Evolutionary conservation across 345 rosid species (phyloP), one percentile per base, ranked within the genome.

Genomic region (Citrus reticulata): DNA sequence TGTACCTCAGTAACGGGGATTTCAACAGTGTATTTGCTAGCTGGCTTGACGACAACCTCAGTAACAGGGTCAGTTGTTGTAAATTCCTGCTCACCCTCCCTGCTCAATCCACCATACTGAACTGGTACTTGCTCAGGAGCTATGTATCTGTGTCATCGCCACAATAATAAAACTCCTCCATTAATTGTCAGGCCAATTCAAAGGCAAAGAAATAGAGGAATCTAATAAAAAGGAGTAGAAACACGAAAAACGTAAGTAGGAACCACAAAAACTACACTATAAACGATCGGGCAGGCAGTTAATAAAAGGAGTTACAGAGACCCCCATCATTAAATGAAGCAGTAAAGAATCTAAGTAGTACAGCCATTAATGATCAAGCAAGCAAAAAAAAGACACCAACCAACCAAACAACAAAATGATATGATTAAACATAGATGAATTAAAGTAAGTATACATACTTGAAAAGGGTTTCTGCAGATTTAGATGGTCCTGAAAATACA

Each of bases 381-480:
- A 27, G 9, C 25, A 29, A 70, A 20, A 65, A 2, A 32, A 65
- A 30, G 39, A 61, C 35, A 27, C 29, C 7, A 27, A 62, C 30
- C 34, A 62, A 62, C 8, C 35, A 62, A 29, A 46, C 51, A 13
- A 46, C 16, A 46, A 5, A 17, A 54, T 54, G 58, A 54, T 54
- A 17, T 16, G 58, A 54, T 46, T 32, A 29, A 62, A 64, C 22
- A 46, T 3, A 49, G 42, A 19, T 19, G 20, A 69, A 69, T 6
- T 16, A 2, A 51, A 29, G 59, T 29, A 16, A 20, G 2, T 9
- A n/a, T 7, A 34, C 72, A 13, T 76, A 95, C 99, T 90, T 95
- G 90, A 95, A 91, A 77, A 95, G 97, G 22, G 92, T 86, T 64
- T 90, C 93, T 6, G 91, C 86, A 37, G 93, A 83, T 79, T 77